Percentiles rank a stretch among this genome's conserved stretches.
phyloP scores from a whole-genome alignment of 208 protist species.

The Endotrypanum monterogeii region DNA sequence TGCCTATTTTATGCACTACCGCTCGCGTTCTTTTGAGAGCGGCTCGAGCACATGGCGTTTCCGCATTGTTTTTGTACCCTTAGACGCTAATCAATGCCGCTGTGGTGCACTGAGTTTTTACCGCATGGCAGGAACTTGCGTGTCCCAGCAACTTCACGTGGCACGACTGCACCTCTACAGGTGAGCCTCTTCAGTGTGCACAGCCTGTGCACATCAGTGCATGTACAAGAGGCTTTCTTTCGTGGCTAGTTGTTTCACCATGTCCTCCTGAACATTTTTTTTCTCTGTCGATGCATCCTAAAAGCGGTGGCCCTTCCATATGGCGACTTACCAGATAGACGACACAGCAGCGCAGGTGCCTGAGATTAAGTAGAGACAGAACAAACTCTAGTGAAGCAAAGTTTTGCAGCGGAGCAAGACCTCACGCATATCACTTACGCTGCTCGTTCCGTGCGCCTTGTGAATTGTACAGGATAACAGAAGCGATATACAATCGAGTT shows the following conservation, averaged over 20 bases:
- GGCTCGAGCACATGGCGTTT: background rate
- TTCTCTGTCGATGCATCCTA: constrained; percentile 1
- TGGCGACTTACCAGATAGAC: constrained; percentile 25
- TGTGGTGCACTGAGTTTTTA: background rate
- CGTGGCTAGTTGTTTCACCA: background rate
- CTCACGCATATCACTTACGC: background rate
- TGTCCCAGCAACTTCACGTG: background rate
- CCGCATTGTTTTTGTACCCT: background rate
- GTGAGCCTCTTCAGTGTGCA: background rate
- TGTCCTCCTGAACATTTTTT: too few relatives aligned
- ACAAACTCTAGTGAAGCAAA: background rate
- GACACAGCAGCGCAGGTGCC: constrained; percentile 11
- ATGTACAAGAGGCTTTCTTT: background rate
- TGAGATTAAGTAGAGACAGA: background rate
- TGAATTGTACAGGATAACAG: background rate
- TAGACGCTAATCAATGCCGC: background rate
- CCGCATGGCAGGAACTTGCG: constrained; percentile 14
- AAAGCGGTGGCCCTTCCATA: constrained; percentile 21
- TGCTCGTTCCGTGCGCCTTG: background rate
- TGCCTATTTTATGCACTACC: constrained; percentile 10
- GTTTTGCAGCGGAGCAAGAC: background rate
- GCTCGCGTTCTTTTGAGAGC: background rate
- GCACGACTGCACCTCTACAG: background rate
- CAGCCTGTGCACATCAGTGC: background rate
- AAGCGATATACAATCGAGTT: background rate